Conservation (phyloP, 768 basidiomycete genomes). For the Gloeopeniophorella convolvens region DNA sequence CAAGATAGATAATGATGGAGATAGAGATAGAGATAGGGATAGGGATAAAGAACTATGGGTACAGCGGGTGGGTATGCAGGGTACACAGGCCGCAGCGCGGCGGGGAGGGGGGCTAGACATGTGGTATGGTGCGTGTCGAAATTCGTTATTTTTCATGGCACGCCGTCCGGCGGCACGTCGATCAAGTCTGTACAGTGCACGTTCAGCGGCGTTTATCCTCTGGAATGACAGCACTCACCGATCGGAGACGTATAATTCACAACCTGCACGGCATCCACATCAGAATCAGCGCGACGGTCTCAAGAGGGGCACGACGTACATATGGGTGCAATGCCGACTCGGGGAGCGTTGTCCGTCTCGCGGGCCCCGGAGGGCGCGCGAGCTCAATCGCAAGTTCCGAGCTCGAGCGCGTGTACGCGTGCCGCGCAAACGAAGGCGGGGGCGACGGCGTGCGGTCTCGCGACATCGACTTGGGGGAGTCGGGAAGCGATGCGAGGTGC, state of each 20-base stretch:
- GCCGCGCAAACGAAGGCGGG: not conserved
- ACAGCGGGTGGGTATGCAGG: not conserved
- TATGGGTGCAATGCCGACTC: slow-evolving; percentile 27
- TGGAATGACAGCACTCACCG: slow-evolving; percentile 22
- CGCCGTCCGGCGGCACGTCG: not conserved
- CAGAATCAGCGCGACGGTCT: not conserved
- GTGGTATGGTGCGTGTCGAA: not conserved
- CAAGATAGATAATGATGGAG: not conserved
- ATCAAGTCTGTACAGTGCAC: slow-evolving; percentile 6
- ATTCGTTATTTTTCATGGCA: not conserved
- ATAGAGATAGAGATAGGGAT: not conserved
- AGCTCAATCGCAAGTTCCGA: slow-evolving; percentile 2
- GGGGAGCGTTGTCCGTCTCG: slow-evolving; percentile 7
- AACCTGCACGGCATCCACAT: slow-evolving; percentile 22
- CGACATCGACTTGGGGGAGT: not conserved
- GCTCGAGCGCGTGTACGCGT: not conserved
- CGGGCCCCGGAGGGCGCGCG: not conserved
- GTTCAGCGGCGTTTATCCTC: not conserved
- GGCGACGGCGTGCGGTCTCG: slow-evolving; percentile 1
- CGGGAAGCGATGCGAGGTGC: not conserved
- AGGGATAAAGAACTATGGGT: not conserved
- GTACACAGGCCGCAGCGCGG: not conserved
- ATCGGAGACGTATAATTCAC: slow-evolving; percentile 36
- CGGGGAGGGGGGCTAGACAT: not conserved
- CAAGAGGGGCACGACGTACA: slow-evolving; percentile 20